Evolutionary conservation across 495 filamentous ascomycete genomes (phyloP).

Genomic region (Penicillium atrosanguineum): DNA sequence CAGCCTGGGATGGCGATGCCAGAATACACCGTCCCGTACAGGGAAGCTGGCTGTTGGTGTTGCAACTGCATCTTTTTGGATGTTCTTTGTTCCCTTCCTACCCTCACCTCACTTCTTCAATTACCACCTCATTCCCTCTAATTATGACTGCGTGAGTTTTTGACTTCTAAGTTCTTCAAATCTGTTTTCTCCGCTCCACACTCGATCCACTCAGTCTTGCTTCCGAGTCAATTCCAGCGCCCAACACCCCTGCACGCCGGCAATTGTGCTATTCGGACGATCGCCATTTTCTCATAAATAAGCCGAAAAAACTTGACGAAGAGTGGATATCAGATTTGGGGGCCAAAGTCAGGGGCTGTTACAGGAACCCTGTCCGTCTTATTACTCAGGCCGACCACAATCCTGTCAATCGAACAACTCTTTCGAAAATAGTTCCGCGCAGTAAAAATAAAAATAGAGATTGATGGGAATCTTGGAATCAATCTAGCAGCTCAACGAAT

Average conservation of each 20-base stretch:
- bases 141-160: too few relatives aligned
- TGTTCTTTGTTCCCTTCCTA: background rate
- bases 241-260: background rate
- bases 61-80: constrained; percentile 29
- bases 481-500: background rate
- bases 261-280: background rate
- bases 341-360: background rate
- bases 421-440: too few relatives aligned
- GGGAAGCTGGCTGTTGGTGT: constrained; percentile 40
- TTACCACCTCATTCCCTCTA: too few relatives aligned
- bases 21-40: constrained; percentile 54
- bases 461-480: background rate
- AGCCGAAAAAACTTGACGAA: background rate
- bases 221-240: background rate
- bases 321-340: background rate
- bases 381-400: background rate
- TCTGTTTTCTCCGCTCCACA: too few relatives aligned
- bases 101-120: too few relatives aligned
- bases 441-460: too few relatives aligned
- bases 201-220: too few relatives aligned
- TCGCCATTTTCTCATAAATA: background rate
- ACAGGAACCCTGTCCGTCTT: background rate
- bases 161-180: too few relatives aligned
- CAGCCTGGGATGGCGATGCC: constrained; percentile 59
- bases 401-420: background rate